A percentile compares a stretch with the other conserved stretches of the same genome.
These are phyloP conservation scores for Begonia peltatifolia DNA, from an alignment of 306 rosid species.

Conservation along the genomic window DNA sequence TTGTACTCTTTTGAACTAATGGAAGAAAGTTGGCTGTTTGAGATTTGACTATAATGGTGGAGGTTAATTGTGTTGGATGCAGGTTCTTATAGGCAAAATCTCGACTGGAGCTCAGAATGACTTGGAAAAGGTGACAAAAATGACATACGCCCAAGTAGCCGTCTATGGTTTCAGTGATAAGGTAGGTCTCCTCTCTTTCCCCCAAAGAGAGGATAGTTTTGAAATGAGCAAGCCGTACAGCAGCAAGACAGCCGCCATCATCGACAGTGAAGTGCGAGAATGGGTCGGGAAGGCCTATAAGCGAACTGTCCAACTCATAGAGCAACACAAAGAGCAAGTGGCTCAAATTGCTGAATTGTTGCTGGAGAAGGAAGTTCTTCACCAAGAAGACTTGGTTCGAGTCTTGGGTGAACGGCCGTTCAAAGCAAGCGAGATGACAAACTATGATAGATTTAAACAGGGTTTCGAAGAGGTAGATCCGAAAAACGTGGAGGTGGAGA, in stretches of 20 bases:
- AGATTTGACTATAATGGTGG: not conserved
- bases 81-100: slow-evolving; percentile 30
- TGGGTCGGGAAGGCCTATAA: slow-evolving; percentile 28
- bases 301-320: slow-evolving; percentile 18
- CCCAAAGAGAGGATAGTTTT: slow-evolving; percentile 17
- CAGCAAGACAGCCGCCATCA: slow-evolving; percentile 28
- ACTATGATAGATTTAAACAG: slow-evolving; percentile 21
- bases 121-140: slow-evolving; percentile 36
- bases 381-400: slow-evolving; percentile 23
- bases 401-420: slow-evolving; percentile 29
- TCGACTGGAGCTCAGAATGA: slow-evolving; percentile 34
- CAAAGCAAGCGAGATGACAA: slow-evolving; percentile 12
- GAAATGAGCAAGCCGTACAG: slow-evolving; percentile 28
- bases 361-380: slow-evolving; percentile 32
- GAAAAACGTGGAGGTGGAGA: slow-evolving; percentile 28
- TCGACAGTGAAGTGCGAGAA: slow-evolving; percentile 27
- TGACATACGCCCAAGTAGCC: slow-evolving; percentile 30
- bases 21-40: too few species aligned
- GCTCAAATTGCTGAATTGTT: slow-evolving; percentile 23
- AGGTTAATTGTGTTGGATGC: not conserved
- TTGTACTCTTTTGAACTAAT: too few species aligned
- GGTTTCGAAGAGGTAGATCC: slow-evolving; percentile 22
- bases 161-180: slow-evolving; percentile 28
- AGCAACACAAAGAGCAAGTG: slow-evolving; percentile 22
- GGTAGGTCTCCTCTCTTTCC: slow-evolving; percentile 31